Evolutionary conservation across 257 asterid species (phyloP), one percentile per base, ranked within the genome.

Genomic region (Linderniella brevidens): DNA sequence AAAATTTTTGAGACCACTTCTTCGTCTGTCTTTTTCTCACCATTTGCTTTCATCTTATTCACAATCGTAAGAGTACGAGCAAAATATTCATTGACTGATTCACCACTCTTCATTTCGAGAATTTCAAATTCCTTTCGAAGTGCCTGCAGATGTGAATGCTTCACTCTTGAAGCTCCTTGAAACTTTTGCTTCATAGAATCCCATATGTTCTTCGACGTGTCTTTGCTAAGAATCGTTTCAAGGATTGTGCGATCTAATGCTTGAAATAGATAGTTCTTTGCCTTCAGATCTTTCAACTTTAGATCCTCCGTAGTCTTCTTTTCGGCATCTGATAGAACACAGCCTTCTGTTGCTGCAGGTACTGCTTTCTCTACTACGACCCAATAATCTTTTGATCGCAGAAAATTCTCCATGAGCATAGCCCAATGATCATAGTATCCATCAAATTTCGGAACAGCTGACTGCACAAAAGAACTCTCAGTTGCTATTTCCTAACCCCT

Each of bases 81-180:
- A 50, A 50, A 15, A 9, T 35, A 50, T 29, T 37, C 45, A 14
- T 35, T 35, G 15, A 37, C 45, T 15, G 43, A 35, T 37, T 50
- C 45, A 11, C 45, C 35, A 7, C 0, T 11, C 20, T 50, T 50
- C 55, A 37, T 36, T 20, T 50, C 13, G 1, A 50, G 4, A 13
- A 50, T 16, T 9, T 50, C 55, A 37, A 36, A 50, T 5, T 50
- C 55, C 45, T 50, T 50, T 14, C 29, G 55, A 9, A 50, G 15
- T 9, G 44, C 17, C 13, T 35, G 55, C 14, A 8, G 35, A 2
- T 50, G 55, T 8, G 45, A 41, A 6, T 43, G 32, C 11, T 50
- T 8, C 3, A 50, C 55, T 36, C 15, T 7, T 9, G 35, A 9
- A 0, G 16, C 17, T 4, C 45, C 55, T 17, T 50, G 55, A 17